Conservation (phyloP, 1,284 basidiomycete genomes). For the Calocybe gambosa region DNA sequence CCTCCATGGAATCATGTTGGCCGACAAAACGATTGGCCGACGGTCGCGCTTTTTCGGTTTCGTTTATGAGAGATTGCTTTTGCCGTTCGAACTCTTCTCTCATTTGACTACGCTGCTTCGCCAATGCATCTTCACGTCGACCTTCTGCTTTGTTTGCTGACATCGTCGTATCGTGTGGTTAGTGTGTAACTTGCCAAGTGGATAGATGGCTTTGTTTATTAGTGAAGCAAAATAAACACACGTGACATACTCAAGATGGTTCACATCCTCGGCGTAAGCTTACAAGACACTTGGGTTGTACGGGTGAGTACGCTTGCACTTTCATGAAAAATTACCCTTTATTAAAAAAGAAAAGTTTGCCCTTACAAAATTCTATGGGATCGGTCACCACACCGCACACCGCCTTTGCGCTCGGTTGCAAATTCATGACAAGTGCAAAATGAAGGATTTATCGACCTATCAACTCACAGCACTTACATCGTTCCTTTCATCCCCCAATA, state of each 20-base stretch:
- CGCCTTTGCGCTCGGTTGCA: conserved; percentile 85
- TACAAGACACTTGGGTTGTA: conserved; percentile 64
- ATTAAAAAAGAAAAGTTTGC: conserved; percentile 55
- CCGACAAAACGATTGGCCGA: conserved; percentile 87
- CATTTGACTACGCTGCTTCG: conserved; percentile 76
- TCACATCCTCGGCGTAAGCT: conserved; percentile 69
- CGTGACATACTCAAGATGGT: conserved; percentile 43
- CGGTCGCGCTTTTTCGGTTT: conserved; percentile 79
- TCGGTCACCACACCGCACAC: conserved; percentile 68
- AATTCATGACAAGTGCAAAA: conserved; percentile 76
- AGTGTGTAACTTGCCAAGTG: neutral
- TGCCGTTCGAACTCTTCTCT: conserved; percentile 88
- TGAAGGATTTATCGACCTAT: conserved; percentile 69
- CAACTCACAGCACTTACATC: conserved; percentile 84
- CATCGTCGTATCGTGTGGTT: conserved; percentile 33
- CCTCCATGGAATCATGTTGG: conserved; percentile 94
- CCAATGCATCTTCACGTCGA: conserved; percentile 71
- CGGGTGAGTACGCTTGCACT: conserved; percentile 40
- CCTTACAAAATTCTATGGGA: conserved; percentile 78
- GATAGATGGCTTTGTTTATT: conserved; percentile 4
- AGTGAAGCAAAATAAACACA: conserved; percentile 13
- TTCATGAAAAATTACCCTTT: neutral
- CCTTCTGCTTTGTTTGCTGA: conserved; percentile 67
- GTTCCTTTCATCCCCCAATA: conserved; percentile 81
- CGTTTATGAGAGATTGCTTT: conserved; percentile 75